phyloP scores from a whole-genome alignment of 1,284 basidiomycete species.

The Tylopilus sp. region DNA sequence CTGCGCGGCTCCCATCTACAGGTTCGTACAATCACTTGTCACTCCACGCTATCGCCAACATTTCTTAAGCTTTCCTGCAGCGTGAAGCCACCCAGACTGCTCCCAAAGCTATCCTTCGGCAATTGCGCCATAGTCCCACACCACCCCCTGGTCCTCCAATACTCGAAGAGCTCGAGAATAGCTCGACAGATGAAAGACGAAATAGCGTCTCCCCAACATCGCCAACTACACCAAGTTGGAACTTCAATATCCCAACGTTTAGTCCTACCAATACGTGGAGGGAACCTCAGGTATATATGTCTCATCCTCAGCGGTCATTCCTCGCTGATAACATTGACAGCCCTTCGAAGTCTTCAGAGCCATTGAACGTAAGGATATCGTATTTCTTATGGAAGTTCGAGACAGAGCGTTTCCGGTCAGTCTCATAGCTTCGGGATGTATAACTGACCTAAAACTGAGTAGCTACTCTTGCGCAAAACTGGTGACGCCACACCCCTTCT shows the following conservation, averaged over 20 bases:
- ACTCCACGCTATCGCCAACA: conserved; percentile 19
- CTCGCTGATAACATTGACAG: conserved; percentile 37
- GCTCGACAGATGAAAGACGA: conserved; percentile 22
- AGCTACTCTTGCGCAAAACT: conserved; percentile 72
- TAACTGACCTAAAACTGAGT: conserved; percentile 5
- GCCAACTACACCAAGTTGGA: conserved; percentile 30
- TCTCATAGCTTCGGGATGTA: neutral
- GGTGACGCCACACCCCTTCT: conserved; percentile 75
- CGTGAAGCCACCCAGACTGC: conserved; percentile 62
- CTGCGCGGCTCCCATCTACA: conserved; percentile 62
- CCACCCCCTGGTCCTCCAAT: conserved; percentile 28
- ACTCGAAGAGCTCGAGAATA: conserved; percentile 17
- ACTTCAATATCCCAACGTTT: conserved; percentile 18
- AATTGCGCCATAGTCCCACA: conserved; percentile 45
- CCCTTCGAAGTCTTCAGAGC: conserved; percentile 74
- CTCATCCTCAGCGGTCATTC: neutral
- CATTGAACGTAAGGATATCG: conserved; percentile 69
- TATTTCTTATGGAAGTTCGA: conserved; percentile 75
- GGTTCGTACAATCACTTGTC: conserved; percentile 41
- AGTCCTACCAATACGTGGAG: conserved; percentile 43
- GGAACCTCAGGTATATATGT: conserved; percentile 55
- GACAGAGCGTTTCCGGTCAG: conserved; percentile 74
- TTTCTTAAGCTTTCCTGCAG: conserved; percentile 57
- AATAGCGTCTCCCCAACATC: conserved; percentile 34
- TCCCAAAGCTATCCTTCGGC: conserved; percentile 52